Base-by-base conservation (phyloP, 371 early-diverging fungal species). In the Encephalitozoon hellem region DNA sequence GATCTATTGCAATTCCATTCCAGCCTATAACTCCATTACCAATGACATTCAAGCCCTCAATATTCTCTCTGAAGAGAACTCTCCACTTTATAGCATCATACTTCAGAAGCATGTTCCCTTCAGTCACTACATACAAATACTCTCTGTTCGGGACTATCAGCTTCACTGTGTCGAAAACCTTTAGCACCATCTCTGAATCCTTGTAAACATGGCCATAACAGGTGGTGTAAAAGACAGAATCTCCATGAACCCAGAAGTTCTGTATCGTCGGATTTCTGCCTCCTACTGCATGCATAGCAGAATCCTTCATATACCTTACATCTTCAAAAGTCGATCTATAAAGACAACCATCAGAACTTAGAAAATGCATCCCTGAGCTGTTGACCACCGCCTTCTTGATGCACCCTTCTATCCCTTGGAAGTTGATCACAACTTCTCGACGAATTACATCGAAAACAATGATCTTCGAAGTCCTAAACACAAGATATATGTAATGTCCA, bases 401-500 rank as follows among this genome's bases (percentile, higher is more conserved):
- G 30, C 59, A 15, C n/a, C 18, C 15, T 0, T 28, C 12, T 21
- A 30, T 32, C 18, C 5, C 59, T 8, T 0, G n/a, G 5, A 59
- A 34, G 8, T 59, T 59, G 59, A 30, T 15, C n/a, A 59, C 59
- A 34, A 59, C 59, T 18, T 59, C 59, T 21, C 59, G 32, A 21
- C 34, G 34, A 5, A 59, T 38, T 15, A 21, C 59, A 21, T 59
- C 59, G 34, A 59, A 59, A 15, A 59, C 59, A 59, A 59, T 34
- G 15, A 59, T 18, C 28, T 28, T 59, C 12, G 59, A 59, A n/a
- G 34, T 34, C n/a, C 6, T 59, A 21, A 59, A 59, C 59, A 59
- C 59, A 2, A 59, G 34, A 38, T 59, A 59, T 59, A 59, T 59
- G 15, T 59, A 59, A 59, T 59, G 59, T 38, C 34, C 59, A 18